Base-by-base conservation (phyloP, 495 filamentous ascomycete species). In the Penicillium diatomitis region DNA sequence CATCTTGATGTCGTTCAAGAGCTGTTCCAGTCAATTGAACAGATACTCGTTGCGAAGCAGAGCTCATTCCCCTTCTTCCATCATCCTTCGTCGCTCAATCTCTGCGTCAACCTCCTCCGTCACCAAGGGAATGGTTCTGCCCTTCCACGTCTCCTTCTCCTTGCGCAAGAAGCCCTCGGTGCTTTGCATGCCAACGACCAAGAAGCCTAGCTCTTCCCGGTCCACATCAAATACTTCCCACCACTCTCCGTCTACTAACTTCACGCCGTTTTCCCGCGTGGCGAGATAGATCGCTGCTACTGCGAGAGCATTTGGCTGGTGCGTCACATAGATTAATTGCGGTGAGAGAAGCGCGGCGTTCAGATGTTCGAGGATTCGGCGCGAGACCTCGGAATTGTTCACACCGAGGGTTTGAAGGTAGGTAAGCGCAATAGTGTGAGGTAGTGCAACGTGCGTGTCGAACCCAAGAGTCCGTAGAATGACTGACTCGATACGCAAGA, bases 211-310 rank as follows among this genome's bases (percentile, higher is more conserved):
- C 63, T 95, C 90, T 74, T 98, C 92, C 20, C 94, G 75, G 43
- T 96, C 91, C n/a, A 90, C 87, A 70, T 98, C 92, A 65, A 98
- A 97, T 0, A 96, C 86, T 67, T 94, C 90, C 92, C 92, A 98
- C 92, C 92, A 98, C 44, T 88, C 84, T 28, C 70, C 74, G 43
- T 83, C 83, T 3, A 91, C 86, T 65, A 97, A 73, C 62, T 86
- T 88, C 31, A 85, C 77, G 0, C 75, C 82, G 3, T 81, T 62
- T 48, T 97, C 90, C 28, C 86, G 78, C n/a, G 88, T 83, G 6
- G 90, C 87, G 11, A 90, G 78, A 62, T 97, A 98, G 11, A 95
- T 83, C 3, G 90, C 86, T 9, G 90, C 88, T 4, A 89, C 86
- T 3, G 94, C 94, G 8, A 98, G 70, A 27, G 81, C 78, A 47